Conservation (phyloP, 768 basidiomycete genomes). For the Leucocoprinus leucothites region DNA sequence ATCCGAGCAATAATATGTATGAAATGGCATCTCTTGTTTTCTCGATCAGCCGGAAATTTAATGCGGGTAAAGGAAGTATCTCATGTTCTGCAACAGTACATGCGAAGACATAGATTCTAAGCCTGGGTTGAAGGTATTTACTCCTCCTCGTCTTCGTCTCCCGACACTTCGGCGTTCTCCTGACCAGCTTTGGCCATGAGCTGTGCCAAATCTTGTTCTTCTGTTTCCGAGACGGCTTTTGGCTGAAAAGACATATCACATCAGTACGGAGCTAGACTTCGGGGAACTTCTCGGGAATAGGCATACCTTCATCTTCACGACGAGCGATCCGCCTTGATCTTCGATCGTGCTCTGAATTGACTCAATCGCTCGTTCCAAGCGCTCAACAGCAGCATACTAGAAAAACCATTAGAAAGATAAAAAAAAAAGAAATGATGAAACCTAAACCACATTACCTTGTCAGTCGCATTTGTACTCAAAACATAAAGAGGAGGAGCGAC, state of each 20-base stretch:
- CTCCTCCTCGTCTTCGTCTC: conserved; percentile 85
- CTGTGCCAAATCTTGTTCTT: conserved; percentile 95
- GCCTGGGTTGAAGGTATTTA: too few species aligned
- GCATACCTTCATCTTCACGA: conserved; percentile 94
- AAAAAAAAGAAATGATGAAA: too few species aligned
- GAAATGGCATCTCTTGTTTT: too few species aligned
- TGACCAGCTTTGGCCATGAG: conserved; percentile 93
- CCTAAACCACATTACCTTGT: conserved; percentile 57
- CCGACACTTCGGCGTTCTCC: conserved; percentile 95
- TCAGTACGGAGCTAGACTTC: background rate
- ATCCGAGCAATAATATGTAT: too few species aligned
- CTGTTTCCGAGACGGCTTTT: conserved; percentile 95
- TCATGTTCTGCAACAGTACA: too few species aligned
- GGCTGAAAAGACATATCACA: conserved; percentile 59
- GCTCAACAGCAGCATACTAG: conserved; percentile 85
- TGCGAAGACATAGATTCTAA: too few species aligned
- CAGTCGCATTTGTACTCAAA: conserved; percentile 92
- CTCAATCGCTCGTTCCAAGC: conserved; percentile 91
- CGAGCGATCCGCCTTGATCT: conserved; percentile 77
- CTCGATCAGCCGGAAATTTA: too few species aligned
- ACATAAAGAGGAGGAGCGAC: conserved; percentile 97
- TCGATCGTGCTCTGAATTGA: conserved; percentile 84
- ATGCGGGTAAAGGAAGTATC: too few species aligned
- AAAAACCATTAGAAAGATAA: background rate
- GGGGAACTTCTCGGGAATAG: background rate